phyloP scores from a whole-genome alignment of 2,329 filamentous ascomycete genomes.

The Aspergillus sp. region DNA sequence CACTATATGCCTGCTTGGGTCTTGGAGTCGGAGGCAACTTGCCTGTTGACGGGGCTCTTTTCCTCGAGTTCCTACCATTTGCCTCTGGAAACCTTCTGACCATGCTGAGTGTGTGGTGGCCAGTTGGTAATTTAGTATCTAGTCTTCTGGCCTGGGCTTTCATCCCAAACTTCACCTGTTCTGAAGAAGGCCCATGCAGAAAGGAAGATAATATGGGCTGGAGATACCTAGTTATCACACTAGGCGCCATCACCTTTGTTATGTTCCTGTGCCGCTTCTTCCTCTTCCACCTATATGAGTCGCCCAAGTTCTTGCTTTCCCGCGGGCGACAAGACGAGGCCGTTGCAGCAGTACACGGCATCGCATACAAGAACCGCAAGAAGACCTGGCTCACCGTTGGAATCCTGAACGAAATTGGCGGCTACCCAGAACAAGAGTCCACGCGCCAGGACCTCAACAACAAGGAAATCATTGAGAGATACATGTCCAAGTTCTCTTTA shows the following conservation, averaged over 20 bases:
- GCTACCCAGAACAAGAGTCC: slow-evolving; percentile 43
- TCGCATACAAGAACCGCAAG: slow-evolving; percentile 67
- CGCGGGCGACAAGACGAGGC: slow-evolving; percentile 76
- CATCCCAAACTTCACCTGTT: slow-evolving; percentile 65
- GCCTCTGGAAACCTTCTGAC: slow-evolving; percentile 73
- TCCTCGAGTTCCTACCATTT: slow-evolving; percentile 79
- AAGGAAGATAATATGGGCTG: slow-evolving; percentile 66
- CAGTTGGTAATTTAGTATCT: slow-evolving; percentile 73
- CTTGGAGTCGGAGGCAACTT: slow-evolving; percentile 74
- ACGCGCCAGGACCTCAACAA: slow-evolving; percentile 42
- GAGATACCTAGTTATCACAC: slow-evolving; percentile 70
- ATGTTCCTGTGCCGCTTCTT: slow-evolving; percentile 81
- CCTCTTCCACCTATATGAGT: slow-evolving; percentile 79
- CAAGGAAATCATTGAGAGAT: slow-evolving; percentile 56
- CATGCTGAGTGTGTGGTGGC: slow-evolving; percentile 84
- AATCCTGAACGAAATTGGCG: slow-evolving; percentile 57
- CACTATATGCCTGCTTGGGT: slow-evolving; percentile 62
- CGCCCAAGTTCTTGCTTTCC: slow-evolving; percentile 78
- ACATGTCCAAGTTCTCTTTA: slow-evolving; percentile 65
- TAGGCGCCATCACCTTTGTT: slow-evolving; percentile 69
- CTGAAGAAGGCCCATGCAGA: slow-evolving; percentile 33
- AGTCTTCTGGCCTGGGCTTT: slow-evolving; percentile 69
- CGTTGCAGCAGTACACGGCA: slow-evolving; percentile 74
- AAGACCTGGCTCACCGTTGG: slow-evolving; percentile 77
- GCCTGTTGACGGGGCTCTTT: slow-evolving; percentile 76